Base-by-base conservation (phyloP, 768 basidiomycete genomes). In the Lactarius quietus region DNA sequence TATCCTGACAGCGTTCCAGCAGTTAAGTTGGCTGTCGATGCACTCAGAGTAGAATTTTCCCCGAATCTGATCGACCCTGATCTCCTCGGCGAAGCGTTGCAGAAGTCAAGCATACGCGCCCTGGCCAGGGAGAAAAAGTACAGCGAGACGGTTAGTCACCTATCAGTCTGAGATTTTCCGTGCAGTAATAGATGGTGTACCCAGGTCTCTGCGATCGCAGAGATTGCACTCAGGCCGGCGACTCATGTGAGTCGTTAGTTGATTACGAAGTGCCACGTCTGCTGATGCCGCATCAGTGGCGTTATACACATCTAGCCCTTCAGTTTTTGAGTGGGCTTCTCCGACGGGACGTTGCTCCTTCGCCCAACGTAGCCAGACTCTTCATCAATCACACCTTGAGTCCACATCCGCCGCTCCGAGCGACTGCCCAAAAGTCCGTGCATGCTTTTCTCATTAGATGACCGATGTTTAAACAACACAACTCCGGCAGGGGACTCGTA, bases 231-330 rank as follows among this genome's bases (percentile, higher is more conserved):
- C 63, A 79, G 81, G 67, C 80, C 88, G 12, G 81, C 82, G 23
- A 91, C 90, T 56, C 91, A 93, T 76, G 92, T 91, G 76, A 66
- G 86, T 75, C 14, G n/a, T 26, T 70, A 55, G 28, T 2, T 29
- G 10, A 20, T 39, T 18, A 69, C 43, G 71, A 65, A 51, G 38
- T 15, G 57, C 28, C 56, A 63, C 28, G 28, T 59, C 26, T 35
- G 55, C 57, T 61, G 41, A 52, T 52, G 57, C 38, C 63, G 67
- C 33, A 64, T 31, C 69, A 93, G 91, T 93, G 91, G 91, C 81
- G 90, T 77, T 93, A 93, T 74, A 80, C 86, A 0, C 87, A 92
- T 79, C 86, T 86, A 70, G 87, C 90, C 9, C 74, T 80, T 35
- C 82, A 81, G 38, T 87, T 90, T 71, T 73, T 92, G 53, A 78